Evolutionary conservation across 169 alveolate species (phyloP).

Genomic region (Plasmodium sp.): DNA sequence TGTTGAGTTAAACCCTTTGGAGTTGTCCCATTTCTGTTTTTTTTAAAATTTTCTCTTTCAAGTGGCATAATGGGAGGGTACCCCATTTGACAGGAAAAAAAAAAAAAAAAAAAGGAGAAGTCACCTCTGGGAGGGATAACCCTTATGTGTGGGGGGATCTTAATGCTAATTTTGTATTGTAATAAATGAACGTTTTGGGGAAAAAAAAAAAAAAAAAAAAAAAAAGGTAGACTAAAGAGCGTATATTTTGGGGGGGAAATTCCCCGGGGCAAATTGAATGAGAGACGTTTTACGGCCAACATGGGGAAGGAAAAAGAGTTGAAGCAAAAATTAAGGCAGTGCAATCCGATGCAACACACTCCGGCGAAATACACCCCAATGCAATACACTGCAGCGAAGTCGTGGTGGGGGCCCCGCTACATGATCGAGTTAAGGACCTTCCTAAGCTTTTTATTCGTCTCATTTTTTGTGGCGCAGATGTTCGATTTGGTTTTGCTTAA

Average conservation of each 20-base stretch:
- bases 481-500: slow-evolving; percentile 35
- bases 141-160: background rate
- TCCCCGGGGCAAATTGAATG: background rate
- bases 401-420: background rate
- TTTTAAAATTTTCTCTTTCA: background rate
- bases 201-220: background rate
- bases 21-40: background rate
- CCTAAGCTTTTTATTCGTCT: slow-evolving; percentile 53
- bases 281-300: background rate
- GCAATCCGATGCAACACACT: background rate
- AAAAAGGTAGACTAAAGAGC: background rate
- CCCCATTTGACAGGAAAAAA: background rate
- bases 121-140: background rate
- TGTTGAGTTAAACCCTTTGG: background rate
- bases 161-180: background rate
- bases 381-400: background rate
- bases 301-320: background rate
- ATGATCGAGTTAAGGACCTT: slow-evolving; percentile 42
- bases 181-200: background rate
- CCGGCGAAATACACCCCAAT: background rate
- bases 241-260: background rate
- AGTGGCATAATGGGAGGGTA: background rate
- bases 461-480: slow-evolving; percentile 42
- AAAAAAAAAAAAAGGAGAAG: background rate
- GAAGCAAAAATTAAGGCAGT: background rate